Conservation (phyloP, 139 green algal species). For the Axilococcus clingmanii region DNA sequence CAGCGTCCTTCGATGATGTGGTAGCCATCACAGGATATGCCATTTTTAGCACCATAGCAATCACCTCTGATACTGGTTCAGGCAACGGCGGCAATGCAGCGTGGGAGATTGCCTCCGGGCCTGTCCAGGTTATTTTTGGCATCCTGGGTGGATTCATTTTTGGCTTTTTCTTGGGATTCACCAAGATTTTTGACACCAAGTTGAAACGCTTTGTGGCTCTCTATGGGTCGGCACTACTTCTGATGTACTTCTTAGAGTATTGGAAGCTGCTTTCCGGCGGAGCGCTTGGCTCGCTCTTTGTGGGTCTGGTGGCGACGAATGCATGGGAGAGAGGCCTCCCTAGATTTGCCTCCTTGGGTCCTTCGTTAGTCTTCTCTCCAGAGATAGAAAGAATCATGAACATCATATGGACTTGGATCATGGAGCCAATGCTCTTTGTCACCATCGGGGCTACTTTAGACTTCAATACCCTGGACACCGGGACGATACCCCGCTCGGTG, state of each 20-base stretch:
- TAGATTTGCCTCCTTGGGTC: conserved; percentile 16
- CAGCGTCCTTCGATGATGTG: conserved; percentile 78
- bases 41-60: conserved; percentile 65
- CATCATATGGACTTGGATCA: conserved; percentile 30
- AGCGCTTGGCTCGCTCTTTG: conserved; percentile 51
- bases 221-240: conserved; percentile 33
- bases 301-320: conserved; percentile 45
- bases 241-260: conserved; percentile 66
- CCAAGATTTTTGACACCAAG: conserved; percentile 45
- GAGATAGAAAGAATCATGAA: conserved; percentile 28
- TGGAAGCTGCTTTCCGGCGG: conserved; percentile 55
- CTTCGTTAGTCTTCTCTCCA: conserved; percentile 21
- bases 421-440: conserved; percentile 70
- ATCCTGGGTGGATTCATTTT: conserved; percentile 40
- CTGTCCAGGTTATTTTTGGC: conserved; percentile 45
- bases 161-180: conserved; percentile 34
- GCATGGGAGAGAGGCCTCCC: conserved; percentile 47
- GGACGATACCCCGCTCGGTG: conserved; percentile 47
- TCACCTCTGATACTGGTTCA: conserved; percentile 5
- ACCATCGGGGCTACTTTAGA: conserved; percentile 62
- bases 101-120: conserved; percentile 25
- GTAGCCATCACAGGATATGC: conserved; percentile 76
- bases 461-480: conserved; percentile 28
- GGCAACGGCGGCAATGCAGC: conserved; percentile 3
- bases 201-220: conserved; percentile 43